Conservation (phyloP, 2,329 filamentous ascomycete species). For the Acephala macrosclerotiorum region DNA sequence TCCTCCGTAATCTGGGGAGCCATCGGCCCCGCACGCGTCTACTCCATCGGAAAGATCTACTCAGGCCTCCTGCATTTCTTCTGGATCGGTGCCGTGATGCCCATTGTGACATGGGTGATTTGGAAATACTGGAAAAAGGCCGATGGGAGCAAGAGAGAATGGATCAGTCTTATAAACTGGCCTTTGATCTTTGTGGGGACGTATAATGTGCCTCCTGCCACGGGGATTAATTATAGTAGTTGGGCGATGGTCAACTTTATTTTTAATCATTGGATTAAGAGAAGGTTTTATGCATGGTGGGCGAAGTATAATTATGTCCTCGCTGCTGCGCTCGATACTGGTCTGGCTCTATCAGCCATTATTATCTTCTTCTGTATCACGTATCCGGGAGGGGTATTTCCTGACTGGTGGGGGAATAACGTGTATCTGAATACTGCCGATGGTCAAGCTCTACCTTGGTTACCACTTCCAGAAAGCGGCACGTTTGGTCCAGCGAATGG, state of each 20-base stretch:
- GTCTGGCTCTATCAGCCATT: slow-evolving; percentile 70
- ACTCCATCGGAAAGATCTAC: slow-evolving; percentile 66
- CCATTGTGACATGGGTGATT: slow-evolving; percentile 61
- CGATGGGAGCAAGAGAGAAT: slow-evolving; percentile 33
- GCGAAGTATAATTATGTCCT: slow-evolving; percentile 80
- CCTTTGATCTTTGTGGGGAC: slow-evolving; percentile 42
- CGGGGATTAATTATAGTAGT: slow-evolving; percentile 75
- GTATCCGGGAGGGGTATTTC: slow-evolving; percentile 67
- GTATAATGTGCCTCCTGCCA: slow-evolving; percentile 58
- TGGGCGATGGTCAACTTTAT: slow-evolving; percentile 76
- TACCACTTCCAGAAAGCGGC: slow-evolving; percentile 26
- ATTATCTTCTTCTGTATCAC: slow-evolving; percentile 73
- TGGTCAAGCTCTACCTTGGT: slow-evolving; percentile 30
- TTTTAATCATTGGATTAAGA: slow-evolving; percentile 74
- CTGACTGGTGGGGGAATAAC: slow-evolving; percentile 68
- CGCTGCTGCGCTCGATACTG: slow-evolving; percentile 74
- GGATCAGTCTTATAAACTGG: slow-evolving; percentile 46
- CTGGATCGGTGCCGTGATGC: slow-evolving; percentile 69
- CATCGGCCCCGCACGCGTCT: slow-evolving; percentile 75
- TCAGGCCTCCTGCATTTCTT: slow-evolving; percentile 73
- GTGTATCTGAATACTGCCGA: slow-evolving; percentile 37
- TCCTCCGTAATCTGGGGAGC: slow-evolving; percentile 77
- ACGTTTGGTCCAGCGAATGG: slow-evolving; percentile 28
- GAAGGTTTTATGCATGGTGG: slow-evolving; percentile 66
- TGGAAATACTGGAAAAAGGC: slow-evolving; percentile 47